Percentiles rank a stretch among this genome's conserved stretches.
Conservation (phyloP, 306 rosid genomes). For the Oxytropis ochrocephala region DNA sequence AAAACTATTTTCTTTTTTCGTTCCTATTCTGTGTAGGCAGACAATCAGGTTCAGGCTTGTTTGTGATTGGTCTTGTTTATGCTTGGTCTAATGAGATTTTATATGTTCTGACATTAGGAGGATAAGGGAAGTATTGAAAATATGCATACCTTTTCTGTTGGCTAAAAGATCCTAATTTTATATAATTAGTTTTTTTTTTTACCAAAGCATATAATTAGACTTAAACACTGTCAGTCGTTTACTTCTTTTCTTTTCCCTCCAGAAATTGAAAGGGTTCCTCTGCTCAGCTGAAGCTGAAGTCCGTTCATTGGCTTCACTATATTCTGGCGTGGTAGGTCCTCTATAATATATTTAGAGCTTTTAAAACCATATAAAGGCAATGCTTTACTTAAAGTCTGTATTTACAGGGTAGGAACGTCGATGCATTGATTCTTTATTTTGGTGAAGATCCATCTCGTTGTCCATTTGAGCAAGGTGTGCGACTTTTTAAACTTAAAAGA, state of each 20-base stretch:
- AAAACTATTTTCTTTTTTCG: background rate
- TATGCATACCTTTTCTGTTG: background rate
- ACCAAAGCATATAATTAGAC: background rate
- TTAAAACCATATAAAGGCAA: background rate
- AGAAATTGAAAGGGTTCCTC: slow-evolving; percentile 75
- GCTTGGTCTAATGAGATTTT: slow-evolving; percentile 18
- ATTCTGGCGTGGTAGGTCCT: slow-evolving; percentile 77
- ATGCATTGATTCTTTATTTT: slow-evolving; percentile 75
- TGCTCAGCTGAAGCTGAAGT: slow-evolving; percentile 81
- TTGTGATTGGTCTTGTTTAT: slow-evolving; percentile 13
- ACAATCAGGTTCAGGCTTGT: background rate
- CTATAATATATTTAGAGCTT: background rate
- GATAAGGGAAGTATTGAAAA: background rate
- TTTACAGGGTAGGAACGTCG: slow-evolving; percentile 83
- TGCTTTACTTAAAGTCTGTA: slow-evolving; percentile 22
- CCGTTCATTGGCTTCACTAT: slow-evolving; percentile 74
- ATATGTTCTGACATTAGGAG: background rate
- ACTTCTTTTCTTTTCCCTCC: slow-evolving; percentile 9
- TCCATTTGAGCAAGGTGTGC: slow-evolving; percentile 84
- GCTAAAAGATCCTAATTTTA: background rate
- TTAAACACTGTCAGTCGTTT: background rate
- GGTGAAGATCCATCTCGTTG: slow-evolving; percentile 94
- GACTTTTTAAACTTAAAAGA: slow-evolving; percentile 2
- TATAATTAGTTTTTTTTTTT: too few relatives aligned
- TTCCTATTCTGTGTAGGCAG: background rate